A percentile compares a stretch with the other conserved stretches of the same genome.
Conservation (phyloP, 306 rosid species). For the Abrus pulchellus region DNA sequence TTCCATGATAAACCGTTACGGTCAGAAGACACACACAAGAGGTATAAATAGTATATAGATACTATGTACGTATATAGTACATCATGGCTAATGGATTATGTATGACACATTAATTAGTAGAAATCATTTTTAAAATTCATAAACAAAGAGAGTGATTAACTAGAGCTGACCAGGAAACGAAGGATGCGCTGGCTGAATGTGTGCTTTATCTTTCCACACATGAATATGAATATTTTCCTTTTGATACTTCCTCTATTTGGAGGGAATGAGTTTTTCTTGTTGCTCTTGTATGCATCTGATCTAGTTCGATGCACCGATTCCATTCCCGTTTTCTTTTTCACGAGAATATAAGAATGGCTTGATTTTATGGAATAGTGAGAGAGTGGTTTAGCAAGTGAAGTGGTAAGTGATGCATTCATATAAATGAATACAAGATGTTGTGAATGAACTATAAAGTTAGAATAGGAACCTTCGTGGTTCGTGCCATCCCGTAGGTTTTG, state of each 20-base stretch:
- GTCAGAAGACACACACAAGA: not conserved
- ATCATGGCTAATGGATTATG: not conserved
- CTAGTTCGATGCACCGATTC: conserved; percentile 17
- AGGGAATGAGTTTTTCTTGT: conserved; percentile 30
- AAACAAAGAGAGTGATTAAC: conserved; percentile 6
- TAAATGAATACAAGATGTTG: conserved; percentile 7
- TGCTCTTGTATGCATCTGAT: conserved; percentile 25
- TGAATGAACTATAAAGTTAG: conserved; percentile 34
- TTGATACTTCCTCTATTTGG: conserved; percentile 57
- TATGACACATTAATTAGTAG: not conserved
- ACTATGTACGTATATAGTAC: not conserved
- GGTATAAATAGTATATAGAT: not conserved
- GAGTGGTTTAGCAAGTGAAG: conserved; percentile 24
- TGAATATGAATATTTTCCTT: conserved; percentile 52
- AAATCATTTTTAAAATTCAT: not conserved
- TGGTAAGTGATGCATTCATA: not conserved
- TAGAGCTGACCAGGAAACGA: conserved; percentile 26
- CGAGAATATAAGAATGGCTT: not conserved
- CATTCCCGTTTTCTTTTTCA: conserved; percentile 51
- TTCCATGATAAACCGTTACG: not conserved
- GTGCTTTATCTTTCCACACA: conserved; percentile 48
- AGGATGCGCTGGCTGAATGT: conserved; percentile 37
- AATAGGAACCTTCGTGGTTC: conserved; percentile 54
- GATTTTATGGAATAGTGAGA: not conserved
- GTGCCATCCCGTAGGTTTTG: conserved; percentile 24